Base-by-base conservation (phyloP, 2,329 filamentous ascomycete species). In the Chalaropsis thielavioides region DNA sequence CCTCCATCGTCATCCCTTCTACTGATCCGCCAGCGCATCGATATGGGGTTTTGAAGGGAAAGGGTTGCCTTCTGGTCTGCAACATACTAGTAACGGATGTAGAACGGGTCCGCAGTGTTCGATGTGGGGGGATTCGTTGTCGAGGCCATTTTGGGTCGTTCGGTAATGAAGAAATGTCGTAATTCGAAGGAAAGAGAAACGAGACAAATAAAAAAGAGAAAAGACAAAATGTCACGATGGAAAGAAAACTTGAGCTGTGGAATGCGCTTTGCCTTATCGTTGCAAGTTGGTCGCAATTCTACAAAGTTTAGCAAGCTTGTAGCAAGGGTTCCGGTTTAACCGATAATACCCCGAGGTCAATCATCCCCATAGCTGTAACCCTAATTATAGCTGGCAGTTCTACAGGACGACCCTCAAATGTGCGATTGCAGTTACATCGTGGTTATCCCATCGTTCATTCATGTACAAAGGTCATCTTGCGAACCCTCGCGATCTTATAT, bases 71-170 rank as follows among this genome's bases (percentile, higher is more conserved):
- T 8, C 13, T 3, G 8, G 8, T 51, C 31, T 27, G 24, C 19
- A 56, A 75, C 88, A 75, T 84, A 96, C 92, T 99, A 99, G 81
- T 99, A 99, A 72, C 94, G 87, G 70, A 99, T 79, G 73, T 99
- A 99, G 75, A 99, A 97, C 7, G 88, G 87, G 71, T 96, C 92
- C 19, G 65, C 65, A 24, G 65, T 64, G 60, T 64, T 67, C 27
- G 62, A 44, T 10, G 58, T 56, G 24, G 51, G 27, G 15, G 51
- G 51, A 6, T 56, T 19, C 15, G 11, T 8, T 31, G 22, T 17
- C 27, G 51, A 56, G 13, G 51, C 6, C 51, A 64, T 51, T 24
- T 51, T 54, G 10, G 46, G n/a, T n/a, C 27, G 17, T 27, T 46
- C 19, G 15, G 19, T 13, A 63, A 35, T n/a, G 11, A 3, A 11